These are phyloP conservation scores for Melaleuca quinquenervia DNA, from an alignment of 345 rosid species.

Conservation along the genomic window DNA sequence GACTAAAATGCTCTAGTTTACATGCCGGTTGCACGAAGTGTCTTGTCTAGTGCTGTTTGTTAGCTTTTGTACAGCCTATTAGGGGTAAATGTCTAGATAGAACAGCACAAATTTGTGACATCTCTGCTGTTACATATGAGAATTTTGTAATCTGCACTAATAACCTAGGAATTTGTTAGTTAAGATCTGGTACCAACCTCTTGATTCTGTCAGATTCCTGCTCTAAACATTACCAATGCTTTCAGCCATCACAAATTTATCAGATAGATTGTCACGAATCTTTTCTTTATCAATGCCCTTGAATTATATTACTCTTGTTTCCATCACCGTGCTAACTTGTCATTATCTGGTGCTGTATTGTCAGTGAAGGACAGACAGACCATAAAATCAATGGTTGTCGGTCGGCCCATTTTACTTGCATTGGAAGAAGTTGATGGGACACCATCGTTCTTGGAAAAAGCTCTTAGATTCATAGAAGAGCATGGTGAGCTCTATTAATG, in stretches of 20 bases:
- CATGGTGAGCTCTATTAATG: constrained; percentile 42
- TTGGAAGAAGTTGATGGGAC: constrained; percentile 94
- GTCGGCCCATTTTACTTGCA: constrained; percentile 88
- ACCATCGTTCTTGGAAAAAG: constrained; percentile 98
- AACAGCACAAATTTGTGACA: not conserved
- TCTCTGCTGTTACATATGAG: not conserved
- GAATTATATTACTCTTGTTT: not conserved
- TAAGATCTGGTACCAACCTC: not conserved
- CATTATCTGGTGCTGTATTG: constrained; percentile 4
- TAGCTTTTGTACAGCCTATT: not conserved
- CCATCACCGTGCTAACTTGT: not conserved
- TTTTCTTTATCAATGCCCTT: not conserved
- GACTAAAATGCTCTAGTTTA: not conserved
- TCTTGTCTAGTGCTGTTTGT: not conserved
- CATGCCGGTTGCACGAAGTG: not conserved
- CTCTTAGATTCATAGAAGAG: constrained; percentile 84
- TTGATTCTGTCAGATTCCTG: not conserved
- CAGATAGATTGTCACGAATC: not conserved
- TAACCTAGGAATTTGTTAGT: not conserved
- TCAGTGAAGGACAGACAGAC: constrained; percentile 56
- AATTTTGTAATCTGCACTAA: not conserved
- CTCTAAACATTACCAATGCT: not conserved
- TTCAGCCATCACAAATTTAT: not conserved
- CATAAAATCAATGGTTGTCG: constrained; percentile 41
- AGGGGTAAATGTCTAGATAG: not conserved